Percentiles rank a stretch among this genome's conserved stretches.
These are phyloP conservation scores for Herpotrichia juniperi DNA, from an alignment of 2,329 filamentous ascomycete species.

Conservation along the genomic window DNA sequence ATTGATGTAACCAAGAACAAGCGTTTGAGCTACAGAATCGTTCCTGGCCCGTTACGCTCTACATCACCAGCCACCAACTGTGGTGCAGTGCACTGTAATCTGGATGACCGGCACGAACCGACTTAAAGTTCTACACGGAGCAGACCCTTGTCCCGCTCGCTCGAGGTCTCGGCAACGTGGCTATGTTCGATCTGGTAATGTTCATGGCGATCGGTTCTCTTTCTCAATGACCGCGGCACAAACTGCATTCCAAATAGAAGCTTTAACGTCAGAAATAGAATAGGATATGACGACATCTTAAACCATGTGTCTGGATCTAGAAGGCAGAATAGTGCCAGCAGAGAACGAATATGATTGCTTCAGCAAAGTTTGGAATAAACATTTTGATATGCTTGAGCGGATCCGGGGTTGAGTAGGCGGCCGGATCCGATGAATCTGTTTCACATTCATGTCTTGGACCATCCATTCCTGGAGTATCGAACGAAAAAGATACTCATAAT, in stretches of 20 bases:
- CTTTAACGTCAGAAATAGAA: no score
- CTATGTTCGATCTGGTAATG: no score
- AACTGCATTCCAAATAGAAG: no score
- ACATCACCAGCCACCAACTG: neutral
- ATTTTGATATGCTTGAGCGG: neutral
- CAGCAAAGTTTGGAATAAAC: neutral
- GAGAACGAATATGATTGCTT: neutral
- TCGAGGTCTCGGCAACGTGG: no score
- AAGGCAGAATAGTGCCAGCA: neutral
- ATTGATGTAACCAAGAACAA: neutral
- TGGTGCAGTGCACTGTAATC: neutral
- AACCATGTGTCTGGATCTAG: neutral
- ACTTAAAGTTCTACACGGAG: neutral
- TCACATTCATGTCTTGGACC: neutral
- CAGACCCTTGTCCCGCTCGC: neutral
- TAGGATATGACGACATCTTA: no score
- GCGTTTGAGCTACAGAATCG: neutral
- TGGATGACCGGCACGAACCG: slow-evolving; percentile 3
- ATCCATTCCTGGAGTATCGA: neutral
- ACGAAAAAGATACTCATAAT: neutral
- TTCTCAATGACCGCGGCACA: no score
- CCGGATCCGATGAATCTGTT: neutral
- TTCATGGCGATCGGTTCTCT: no score
- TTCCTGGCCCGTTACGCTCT: neutral
- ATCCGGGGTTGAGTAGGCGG: neutral